Evolutionary conservation across 2,329 filamentous ascomycete species (phyloP).

Genomic region (Sarocladium strictum): DNA sequence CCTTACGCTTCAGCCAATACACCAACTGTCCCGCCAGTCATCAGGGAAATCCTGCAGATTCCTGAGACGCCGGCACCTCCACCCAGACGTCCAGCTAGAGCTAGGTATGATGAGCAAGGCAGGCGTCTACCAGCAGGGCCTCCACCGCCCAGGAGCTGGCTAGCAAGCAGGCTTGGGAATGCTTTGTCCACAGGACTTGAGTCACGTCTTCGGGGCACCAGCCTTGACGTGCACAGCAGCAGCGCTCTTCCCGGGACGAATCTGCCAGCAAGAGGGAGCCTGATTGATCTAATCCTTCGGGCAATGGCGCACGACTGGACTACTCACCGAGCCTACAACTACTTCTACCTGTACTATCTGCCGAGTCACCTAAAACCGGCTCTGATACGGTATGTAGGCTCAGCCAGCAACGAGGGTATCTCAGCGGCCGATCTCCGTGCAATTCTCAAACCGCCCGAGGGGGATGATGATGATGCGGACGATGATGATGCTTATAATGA

Average conservation of each 20-base stretch:
- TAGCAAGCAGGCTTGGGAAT: constrained; percentile 19
- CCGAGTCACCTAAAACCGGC: constrained; percentile 47
- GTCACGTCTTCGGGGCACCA: neutral
- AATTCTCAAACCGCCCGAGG: constrained; percentile 33
- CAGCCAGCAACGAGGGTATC: constrained; percentile 38
- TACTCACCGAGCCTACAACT: constrained; percentile 48
- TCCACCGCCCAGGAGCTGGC: constrained; percentile 54
- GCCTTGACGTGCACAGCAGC: constrained; percentile 13
- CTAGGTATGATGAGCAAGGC: constrained; percentile 39
- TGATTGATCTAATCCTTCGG: constrained; percentile 46
- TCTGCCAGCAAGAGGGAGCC: constrained; percentile 37
- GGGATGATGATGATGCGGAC: constrained; percentile 20
- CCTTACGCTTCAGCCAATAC: constrained; percentile 24
- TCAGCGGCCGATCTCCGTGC: constrained; percentile 43
- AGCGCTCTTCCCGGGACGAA: constrained; percentile 36
- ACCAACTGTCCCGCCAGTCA: constrained; percentile 53
- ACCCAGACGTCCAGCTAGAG: constrained; percentile 38
- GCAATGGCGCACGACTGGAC: constrained; percentile 49
- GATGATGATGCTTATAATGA: constrained; percentile 16
- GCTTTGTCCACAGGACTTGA: constrained; percentile 10
- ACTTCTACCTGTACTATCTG: constrained; percentile 49
- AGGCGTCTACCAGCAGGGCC: constrained; percentile 52
- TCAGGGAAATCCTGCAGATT: constrained; percentile 53
- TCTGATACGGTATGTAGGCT: constrained; percentile 45
- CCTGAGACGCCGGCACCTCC: constrained; percentile 49